These are phyloP conservation scores for Spencermartinsiella ligniputridi DNA, from an alignment of 1,139 yeast species.

Conservation along the genomic window DNA sequence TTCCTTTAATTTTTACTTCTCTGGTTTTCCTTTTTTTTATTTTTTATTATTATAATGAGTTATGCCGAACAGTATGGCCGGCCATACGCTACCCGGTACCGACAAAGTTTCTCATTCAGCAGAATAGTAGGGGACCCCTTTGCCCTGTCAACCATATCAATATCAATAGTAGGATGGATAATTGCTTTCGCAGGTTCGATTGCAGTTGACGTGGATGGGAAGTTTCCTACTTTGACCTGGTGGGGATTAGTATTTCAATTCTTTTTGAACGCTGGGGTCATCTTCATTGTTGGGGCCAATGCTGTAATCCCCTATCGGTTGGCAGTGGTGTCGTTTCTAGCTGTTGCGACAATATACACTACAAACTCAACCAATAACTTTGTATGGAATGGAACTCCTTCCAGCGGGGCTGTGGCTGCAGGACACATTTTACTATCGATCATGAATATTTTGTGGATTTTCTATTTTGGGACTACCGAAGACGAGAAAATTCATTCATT, in stretches of 20 bases:
- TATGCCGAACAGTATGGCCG: not conserved
- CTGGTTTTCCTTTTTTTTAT: too few relatives aligned
- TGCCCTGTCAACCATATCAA: conserved; percentile 35
- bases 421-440: conserved; percentile 83
- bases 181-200: conserved; percentile 84
- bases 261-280: conserved; percentile 50
- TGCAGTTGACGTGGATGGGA: conserved; percentile 41
- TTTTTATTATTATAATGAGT: not conserved
- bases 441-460: conserved; percentile 68
- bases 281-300: conserved; percentile 61
- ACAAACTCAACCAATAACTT: conserved; percentile 78
- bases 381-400: conserved; percentile 59
- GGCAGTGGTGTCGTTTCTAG: conserved; percentile 50
- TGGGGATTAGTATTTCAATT: conserved; percentile 93
- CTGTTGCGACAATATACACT: conserved; percentile 72
- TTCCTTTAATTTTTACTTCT: too few relatives aligned
- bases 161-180: conserved; percentile 54
- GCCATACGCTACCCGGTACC: not conserved
- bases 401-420: conserved; percentile 87
- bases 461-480: conserved; percentile 61
- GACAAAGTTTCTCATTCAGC: conserved; percentile 17
- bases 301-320: conserved; percentile 67
- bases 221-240: conserved; percentile 85
- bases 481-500: conserved; percentile 68
- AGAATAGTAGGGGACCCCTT: conserved; percentile 38